A percentile compares a stretch with the other conserved stretches of the same genome.
These are phyloP conservation scores for Solioccasus polychromus DNA, from an alignment of 768 basidiomycete genomes.

Conservation along the genomic window DNA sequence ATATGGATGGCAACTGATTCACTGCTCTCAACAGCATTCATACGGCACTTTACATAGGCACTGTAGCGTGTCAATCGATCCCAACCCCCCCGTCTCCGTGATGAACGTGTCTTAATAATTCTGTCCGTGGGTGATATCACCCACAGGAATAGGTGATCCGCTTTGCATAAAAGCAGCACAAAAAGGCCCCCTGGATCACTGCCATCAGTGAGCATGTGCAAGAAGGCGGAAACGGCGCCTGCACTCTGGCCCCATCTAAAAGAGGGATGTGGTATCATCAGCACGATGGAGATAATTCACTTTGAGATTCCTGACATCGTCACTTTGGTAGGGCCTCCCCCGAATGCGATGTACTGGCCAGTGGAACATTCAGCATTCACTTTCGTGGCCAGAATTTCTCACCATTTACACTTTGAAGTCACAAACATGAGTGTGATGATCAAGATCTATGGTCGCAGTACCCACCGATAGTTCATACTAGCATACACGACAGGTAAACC, in stretches of 20 bases:
- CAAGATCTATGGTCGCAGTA: too few relatives aligned
- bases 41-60: constrained; percentile 33
- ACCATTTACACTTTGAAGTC: too few relatives aligned
- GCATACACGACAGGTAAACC: too few relatives aligned
- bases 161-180: constrained; percentile 39
- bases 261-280: neutral
- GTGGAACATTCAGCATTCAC: too few relatives aligned
- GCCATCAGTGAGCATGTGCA: constrained; percentile 27
- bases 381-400: too few relatives aligned
- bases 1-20: constrained; percentile 29
- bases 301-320: constrained; percentile 10
- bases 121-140: constrained; percentile 23
- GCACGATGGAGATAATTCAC: neutral
- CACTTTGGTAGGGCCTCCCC: constrained; percentile 49
- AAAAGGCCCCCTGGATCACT: constrained; percentile 23
- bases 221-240: constrained; percentile 33
- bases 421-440: too few relatives aligned
- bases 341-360: constrained; percentile 60
- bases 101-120: constrained; percentile 31
- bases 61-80: constrained; percentile 22
- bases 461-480: too few relatives aligned
- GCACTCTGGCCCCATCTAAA: constrained; percentile 35
- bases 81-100: constrained; percentile 24
- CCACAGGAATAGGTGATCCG: constrained; percentile 30
- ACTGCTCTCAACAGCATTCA: constrained; percentile 30